Conservation (phyloP, 768 basidiomycete genomes). For the Suillus lakei region DNA sequence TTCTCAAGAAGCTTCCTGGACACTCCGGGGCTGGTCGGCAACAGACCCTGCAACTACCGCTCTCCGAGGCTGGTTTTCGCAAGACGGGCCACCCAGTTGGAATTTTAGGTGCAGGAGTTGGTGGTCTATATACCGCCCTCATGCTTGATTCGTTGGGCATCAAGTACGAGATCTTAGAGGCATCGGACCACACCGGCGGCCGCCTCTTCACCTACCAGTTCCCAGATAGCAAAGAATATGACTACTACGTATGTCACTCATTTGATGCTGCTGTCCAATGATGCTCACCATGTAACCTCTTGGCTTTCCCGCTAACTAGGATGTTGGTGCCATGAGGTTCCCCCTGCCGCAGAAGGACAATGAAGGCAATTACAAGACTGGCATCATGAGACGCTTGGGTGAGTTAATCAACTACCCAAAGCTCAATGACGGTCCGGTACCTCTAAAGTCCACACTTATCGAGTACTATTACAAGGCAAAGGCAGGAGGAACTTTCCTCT, state of each 20-base stretch:
- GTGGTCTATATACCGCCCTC: constrained; percentile 48
- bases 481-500: constrained; percentile 25
- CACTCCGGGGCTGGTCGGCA: neutral
- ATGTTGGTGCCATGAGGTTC: constrained; percentile 49
- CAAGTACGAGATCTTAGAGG: constrained; percentile 52
- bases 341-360: constrained; percentile 24
- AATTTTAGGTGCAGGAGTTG: constrained; percentile 25
- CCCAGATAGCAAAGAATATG: constrained; percentile 27
- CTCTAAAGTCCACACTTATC: constrained; percentile 23
- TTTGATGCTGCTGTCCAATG: neutral
- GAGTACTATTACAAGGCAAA: constrained; percentile 22
- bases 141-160: constrained; percentile 48
- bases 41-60: neutral
- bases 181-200: constrained; percentile 44
- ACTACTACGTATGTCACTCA: constrained; percentile 40
- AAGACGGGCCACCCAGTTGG: constrained; percentile 18
- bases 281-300: neutral
- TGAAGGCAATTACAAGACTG: constrained; percentile 22
- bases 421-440: constrained; percentile 23
- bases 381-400: constrained; percentile 36
- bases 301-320: constrained; percentile 24
- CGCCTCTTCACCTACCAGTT: constrained; percentile 50
- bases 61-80: constrained; percentile 1
- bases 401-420: constrained; percentile 33
- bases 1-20: constrained; percentile 14